Conservation (phyloP, 495 filamentous ascomycete genomes). For the Aspergillus conjunctus region DNA sequence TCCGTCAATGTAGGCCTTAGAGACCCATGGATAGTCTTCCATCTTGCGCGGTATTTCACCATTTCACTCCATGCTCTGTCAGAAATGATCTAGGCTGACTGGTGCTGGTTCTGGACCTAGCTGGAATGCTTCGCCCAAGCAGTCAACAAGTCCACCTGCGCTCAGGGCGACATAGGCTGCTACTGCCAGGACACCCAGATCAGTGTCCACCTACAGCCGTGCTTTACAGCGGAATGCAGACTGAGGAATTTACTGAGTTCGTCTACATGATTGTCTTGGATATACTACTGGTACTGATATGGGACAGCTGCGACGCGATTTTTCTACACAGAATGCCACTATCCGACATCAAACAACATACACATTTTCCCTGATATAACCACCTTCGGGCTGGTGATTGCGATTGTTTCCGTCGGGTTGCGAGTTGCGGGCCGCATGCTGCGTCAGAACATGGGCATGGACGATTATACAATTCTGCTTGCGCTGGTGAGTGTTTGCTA, state of each 20-base stretch:
- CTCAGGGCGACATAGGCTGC: too few relatives aligned
- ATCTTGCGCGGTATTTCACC: neutral
- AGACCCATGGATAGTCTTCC: neutral
- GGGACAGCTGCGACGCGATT: conserved; percentile 7
- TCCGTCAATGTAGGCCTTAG: too few relatives aligned
- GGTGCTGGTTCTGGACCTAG: too few relatives aligned
- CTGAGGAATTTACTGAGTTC: too few relatives aligned
- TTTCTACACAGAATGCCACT: conserved; percentile 5
- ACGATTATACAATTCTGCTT: conserved; percentile 12
- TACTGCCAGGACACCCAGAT: too few relatives aligned
- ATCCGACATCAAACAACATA: neutral
- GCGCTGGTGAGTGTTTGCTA: conserved; percentile 1
- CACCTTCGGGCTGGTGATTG: conserved; percentile 1
- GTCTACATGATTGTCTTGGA: neutral
- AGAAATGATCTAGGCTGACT: too few relatives aligned
- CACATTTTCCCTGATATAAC: neutral
- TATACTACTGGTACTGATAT: too few relatives aligned
- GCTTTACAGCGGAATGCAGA: too few relatives aligned
- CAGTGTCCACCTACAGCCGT: too few relatives aligned
- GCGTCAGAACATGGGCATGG: conserved; percentile 12
- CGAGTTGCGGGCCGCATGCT: conserved; percentile 6
- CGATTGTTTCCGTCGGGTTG: conserved; percentile 5
- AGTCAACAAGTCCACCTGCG: too few relatives aligned
- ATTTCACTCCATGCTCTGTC: too few relatives aligned
- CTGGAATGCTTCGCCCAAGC: too few relatives aligned